Percentiles rank a stretch among this genome's conserved stretches.
These are phyloP conservation scores for Psilocybe cyanescens DNA, from an alignment of 768 basidiomycete genomes.

Conservation along the genomic window DNA sequence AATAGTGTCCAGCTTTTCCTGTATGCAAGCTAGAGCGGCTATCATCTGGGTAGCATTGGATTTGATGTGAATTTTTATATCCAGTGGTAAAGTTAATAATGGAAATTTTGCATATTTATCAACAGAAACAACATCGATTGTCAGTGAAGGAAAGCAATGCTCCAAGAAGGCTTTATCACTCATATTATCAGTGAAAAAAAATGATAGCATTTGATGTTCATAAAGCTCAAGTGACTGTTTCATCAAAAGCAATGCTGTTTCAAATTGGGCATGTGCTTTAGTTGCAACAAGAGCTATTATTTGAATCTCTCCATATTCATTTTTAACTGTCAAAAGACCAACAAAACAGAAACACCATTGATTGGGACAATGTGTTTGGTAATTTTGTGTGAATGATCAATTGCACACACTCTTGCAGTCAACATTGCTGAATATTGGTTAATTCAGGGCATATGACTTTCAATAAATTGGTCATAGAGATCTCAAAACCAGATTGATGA, in stretches of 20 bases:
- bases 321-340: slow-evolving; percentile 29
- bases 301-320: slow-evolving; percentile 28
- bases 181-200: slow-evolving; percentile 35
- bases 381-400: slow-evolving; percentile 30
- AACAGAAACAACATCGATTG: slow-evolving; percentile 13
- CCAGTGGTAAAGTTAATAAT: slow-evolving; percentile 14
- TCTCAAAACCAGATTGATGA: slow-evolving; percentile 23
- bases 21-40: slow-evolving; percentile 15
- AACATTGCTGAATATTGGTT: slow-evolving; percentile 30
- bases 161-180: slow-evolving; percentile 28
- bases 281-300: slow-evolving; percentile 25
- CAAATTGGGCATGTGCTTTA: slow-evolving; percentile 35
- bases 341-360: slow-evolving; percentile 29
- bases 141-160: slow-evolving; percentile 21
- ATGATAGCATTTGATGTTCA: slow-evolving; percentile 27
- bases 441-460: slow-evolving; percentile 14
- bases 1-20: background rate
- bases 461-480: slow-evolving; percentile 28
- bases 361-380: slow-evolving; percentile 28
- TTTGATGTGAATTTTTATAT: slow-evolving; percentile 4
- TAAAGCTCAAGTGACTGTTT: slow-evolving; percentile 27
- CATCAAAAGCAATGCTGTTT: slow-evolving; percentile 25
- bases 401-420: slow-evolving; percentile 21
- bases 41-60: slow-evolving; percentile 17
- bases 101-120: slow-evolving; percentile 28